phyloP scores from a whole-genome alignment of 1,139 yeast genomes.

The Sugiyamaella castrensis region DNA sequence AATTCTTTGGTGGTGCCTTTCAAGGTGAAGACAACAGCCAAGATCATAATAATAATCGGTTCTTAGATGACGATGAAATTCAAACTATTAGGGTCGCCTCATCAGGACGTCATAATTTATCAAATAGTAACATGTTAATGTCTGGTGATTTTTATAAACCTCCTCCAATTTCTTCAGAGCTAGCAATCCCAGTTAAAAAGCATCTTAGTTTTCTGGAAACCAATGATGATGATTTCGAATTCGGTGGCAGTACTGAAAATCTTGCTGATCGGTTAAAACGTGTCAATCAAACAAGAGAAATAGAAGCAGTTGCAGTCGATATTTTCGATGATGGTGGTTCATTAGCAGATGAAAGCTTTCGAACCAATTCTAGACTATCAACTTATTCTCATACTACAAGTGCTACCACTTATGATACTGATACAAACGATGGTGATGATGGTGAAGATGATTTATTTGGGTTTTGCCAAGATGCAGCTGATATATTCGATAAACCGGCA shows the following conservation, averaged over 20 bases:
- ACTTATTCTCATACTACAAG: constrained; percentile 19
- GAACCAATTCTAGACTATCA: constrained; percentile 24
- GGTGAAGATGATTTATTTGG: constrained; percentile 9
- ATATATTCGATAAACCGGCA: constrained; percentile 12
- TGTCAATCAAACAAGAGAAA: constrained; percentile 1
- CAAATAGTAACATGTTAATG: constrained; percentile 5
- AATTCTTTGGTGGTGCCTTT: constrained; percentile 8
- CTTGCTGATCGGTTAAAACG: constrained; percentile 7
- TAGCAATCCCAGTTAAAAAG: not conserved
- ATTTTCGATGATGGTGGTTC: constrained; percentile 17
- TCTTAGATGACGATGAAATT: constrained; percentile 5
- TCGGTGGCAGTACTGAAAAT: constrained; percentile 15
- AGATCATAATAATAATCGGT: not conserved
- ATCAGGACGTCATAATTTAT: not conserved
- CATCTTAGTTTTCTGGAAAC: constrained; percentile 9
- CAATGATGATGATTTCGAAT: constrained; percentile 25
- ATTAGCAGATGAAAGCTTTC: constrained; percentile 22
- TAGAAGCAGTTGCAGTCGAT: constrained; percentile 14
- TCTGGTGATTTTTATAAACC: constrained; percentile 12
- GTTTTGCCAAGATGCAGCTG: constrained; percentile 10
- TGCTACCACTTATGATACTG: constrained; percentile 21
- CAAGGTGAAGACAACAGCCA: not conserved
- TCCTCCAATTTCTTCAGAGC: constrained; percentile 2
- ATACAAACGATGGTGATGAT: constrained; percentile 23
- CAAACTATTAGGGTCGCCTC: constrained; percentile 6